phyloP scores from a whole-genome alignment of 116 monocot species.

The Trichopus zeylanicus region DNA sequence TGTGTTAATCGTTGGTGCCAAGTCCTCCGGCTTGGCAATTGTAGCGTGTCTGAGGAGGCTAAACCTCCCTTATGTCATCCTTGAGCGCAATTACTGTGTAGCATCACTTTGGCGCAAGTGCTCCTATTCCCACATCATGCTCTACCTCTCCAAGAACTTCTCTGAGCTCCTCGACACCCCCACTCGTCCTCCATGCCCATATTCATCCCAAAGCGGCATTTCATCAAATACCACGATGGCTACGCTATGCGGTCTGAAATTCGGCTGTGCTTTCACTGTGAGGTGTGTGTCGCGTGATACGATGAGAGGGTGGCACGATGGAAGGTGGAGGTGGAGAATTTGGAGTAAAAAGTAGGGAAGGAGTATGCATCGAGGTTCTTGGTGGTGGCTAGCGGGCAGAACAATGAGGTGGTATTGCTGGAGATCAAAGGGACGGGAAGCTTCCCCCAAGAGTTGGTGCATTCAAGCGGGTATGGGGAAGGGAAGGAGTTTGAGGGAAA shows the following conservation, averaged over 20 bases:
- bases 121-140: constrained; percentile 45
- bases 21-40: constrained; percentile 52
- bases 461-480: constrained; percentile 6
- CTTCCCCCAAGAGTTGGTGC: constrained; percentile 3
- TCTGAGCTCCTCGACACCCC: constrained; percentile 46
- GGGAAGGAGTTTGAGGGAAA: constrained; percentile 1
- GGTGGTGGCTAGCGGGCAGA: constrained; percentile 24
- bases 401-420: constrained; percentile 3
- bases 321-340: background rate
- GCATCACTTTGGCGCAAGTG: constrained; percentile 53
- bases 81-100: constrained; percentile 52
- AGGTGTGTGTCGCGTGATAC: constrained; percentile 16
- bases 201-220: constrained; percentile 31
- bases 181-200: constrained; percentile 22
- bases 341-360: background rate
- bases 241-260: constrained; percentile 40
- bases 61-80: constrained; percentile 30
- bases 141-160: constrained; percentile 53
- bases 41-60: constrained; percentile 34
- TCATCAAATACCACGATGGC: constrained; percentile 47
- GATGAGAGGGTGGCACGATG: background rate
- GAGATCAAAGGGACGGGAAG: constrained; percentile 2
- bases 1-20: constrained; percentile 62
- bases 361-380: constrained; percentile 7
- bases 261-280: constrained; percentile 7